These are phyloP conservation scores for Neoascochyta sp. DNA, from an alignment of 2,329 filamentous ascomycete genomes.

Conservation along the genomic window DNA sequence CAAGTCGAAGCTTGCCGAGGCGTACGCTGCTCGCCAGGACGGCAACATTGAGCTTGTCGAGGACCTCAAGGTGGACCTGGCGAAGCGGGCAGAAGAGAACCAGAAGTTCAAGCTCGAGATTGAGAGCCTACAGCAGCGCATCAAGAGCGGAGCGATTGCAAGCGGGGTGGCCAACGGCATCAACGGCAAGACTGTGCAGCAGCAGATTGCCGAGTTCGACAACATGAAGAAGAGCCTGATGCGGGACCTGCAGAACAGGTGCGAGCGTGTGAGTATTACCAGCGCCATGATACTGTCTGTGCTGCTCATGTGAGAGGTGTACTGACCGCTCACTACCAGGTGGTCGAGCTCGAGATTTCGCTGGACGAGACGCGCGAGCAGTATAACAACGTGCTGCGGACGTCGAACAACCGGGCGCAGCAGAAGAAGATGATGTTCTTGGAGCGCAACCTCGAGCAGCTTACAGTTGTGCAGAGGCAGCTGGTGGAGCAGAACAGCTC, in stretches of 20 bases:
- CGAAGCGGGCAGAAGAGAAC: conserved; percentile 77
- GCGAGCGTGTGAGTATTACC: conserved; percentile 65
- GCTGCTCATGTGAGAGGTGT: conserved; percentile 9
- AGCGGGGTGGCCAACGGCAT: conserved; percentile 57
- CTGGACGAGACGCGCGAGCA: conserved; percentile 96
- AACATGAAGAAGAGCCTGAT: conserved; percentile 99
- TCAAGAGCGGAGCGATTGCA: conserved; percentile 61
- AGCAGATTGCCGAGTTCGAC: conserved; percentile 98
- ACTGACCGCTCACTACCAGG: conserved; percentile 33
- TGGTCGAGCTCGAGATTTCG: conserved; percentile 96
- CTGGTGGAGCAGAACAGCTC: conserved; percentile 91
- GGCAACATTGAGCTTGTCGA: conserved; percentile 69
- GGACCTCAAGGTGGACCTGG: conserved; percentile 71
- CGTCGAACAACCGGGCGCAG: conserved; percentile 95
- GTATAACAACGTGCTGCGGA: conserved; percentile 96
- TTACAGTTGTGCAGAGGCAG: conserved; percentile 95
- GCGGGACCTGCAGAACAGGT: conserved; percentile 97
- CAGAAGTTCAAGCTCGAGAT: conserved; percentile 74
- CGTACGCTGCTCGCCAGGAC: conserved; percentile 71
- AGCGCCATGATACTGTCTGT: conserved; percentile 7
- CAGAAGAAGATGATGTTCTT: conserved; percentile 99
- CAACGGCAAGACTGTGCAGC: conserved; percentile 88
- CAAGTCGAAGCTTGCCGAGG: conserved; percentile 72
- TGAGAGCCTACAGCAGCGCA: conserved; percentile 71
- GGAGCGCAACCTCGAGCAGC: conserved; percentile 94